These are phyloP conservation scores for Chalaropsis ovoidea DNA, from an alignment of 2,329 filamentous ascomycete species.

Conservation along the genomic window DNA sequence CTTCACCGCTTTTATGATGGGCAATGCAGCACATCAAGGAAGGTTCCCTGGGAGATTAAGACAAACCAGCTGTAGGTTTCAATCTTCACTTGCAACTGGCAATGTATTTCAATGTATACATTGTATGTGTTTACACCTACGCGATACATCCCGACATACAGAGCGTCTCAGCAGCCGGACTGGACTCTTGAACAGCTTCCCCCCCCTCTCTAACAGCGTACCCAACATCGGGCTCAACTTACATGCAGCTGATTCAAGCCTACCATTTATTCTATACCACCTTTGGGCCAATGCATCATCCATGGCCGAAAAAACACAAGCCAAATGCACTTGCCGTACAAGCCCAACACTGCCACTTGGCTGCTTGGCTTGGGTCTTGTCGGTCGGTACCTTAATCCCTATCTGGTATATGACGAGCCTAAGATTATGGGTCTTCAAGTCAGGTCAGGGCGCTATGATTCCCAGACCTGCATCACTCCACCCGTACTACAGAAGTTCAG, in stretches of 20 bases:
- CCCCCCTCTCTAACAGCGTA: neutral
- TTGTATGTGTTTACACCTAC: neutral
- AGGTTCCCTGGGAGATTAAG: constrained; percentile 15
- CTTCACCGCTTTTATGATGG: constrained; percentile 13
- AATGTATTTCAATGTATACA: constrained; percentile 5
- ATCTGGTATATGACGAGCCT: neutral
- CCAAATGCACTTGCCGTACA: too few relatives aligned
- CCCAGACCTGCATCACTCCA: constrained; percentile 13
- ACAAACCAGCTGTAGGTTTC: constrained; percentile 6
- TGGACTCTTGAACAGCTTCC: too few relatives aligned
- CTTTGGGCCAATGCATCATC: neutral
- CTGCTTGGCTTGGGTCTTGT: neutral
- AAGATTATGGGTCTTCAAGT: constrained; percentile 6
- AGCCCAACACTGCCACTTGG: neutral
- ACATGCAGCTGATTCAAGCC: neutral
- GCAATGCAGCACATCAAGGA: constrained; percentile 3
- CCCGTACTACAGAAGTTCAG: neutral
- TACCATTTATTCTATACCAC: neutral
- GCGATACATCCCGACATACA: neutral
- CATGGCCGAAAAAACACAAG: neutral
- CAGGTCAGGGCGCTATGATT: neutral
- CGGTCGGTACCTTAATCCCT: neutral
- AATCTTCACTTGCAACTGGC: neutral
- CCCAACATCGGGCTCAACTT: neutral
- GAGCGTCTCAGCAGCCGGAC: too few relatives aligned